Conservation (phyloP, 129 eudicot species). For the Lonicera japonica region DNA sequence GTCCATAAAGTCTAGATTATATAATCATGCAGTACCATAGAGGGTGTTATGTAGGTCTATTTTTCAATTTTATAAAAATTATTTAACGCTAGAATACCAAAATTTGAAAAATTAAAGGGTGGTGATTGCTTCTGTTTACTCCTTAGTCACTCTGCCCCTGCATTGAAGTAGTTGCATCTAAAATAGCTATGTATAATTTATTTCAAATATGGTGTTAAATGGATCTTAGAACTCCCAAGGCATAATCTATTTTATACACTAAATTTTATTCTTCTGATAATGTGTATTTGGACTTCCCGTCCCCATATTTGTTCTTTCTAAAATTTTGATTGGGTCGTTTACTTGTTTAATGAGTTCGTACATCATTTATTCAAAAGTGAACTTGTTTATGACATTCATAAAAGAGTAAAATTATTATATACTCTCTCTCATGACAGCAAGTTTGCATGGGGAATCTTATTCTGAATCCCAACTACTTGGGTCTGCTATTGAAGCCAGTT, state of each 20-base stretch:
- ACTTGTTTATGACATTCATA: neutral
- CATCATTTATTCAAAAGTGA: neutral
- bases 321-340: neutral
- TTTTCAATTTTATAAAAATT: too few species aligned
- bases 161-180: conserved; percentile 4
- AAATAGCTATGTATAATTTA: neutral
- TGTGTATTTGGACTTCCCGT: neutral
- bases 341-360: neutral
- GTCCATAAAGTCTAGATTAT: neutral
- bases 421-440: too few species aligned
- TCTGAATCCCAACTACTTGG: neutral
- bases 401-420: too few species aligned
- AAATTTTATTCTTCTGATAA: too few species aligned
- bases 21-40: neutral
- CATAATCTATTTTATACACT: neutral
- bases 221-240: neutral
- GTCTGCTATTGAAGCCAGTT: neutral
- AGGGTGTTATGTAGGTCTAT: too few species aligned
- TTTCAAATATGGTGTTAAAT: too few species aligned
- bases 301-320: neutral
- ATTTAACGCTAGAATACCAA: too few species aligned
- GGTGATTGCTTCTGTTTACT: too few species aligned
- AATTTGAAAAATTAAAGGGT: too few species aligned
- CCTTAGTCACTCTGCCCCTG: too few species aligned
- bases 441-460: too few species aligned